phyloP scores from a whole-genome alignment of 2,329 filamentous ascomycete species.

The Thielaviopsis musarum region DNA sequence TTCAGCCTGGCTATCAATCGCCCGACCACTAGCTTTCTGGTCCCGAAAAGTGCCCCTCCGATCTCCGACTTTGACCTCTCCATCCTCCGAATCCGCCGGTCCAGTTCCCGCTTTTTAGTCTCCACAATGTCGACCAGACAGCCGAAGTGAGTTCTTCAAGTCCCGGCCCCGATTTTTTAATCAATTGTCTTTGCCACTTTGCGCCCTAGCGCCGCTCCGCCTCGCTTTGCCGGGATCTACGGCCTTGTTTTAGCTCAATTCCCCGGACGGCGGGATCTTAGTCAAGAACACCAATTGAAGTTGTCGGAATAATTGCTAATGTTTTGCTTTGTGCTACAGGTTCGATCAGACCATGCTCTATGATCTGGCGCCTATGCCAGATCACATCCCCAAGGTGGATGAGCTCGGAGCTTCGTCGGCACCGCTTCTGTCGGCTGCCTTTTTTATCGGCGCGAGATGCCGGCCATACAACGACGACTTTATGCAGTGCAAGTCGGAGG shows the following conservation, averaged over 20 bases:
- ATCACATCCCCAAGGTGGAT: conserved; percentile 78
- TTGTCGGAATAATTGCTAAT: conserved; percentile 14
- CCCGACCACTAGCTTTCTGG: neutral
- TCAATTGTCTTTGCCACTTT: no score
- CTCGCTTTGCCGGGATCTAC: conserved; percentile 13
- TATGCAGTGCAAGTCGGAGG: conserved; percentile 98
- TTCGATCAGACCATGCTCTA: conserved; percentile 89
- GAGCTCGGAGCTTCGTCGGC: conserved; percentile 90
- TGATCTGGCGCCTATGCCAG: conserved; percentile 90
- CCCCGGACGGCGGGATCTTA: no score
- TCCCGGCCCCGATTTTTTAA: neutral
- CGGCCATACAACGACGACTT: conserved; percentile 94
- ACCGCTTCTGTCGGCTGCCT: conserved; percentile 77
- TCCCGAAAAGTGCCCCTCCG: neutral
- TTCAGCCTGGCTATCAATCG: neutral
- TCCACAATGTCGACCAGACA: conserved; percentile 26
- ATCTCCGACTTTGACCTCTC: neutral
- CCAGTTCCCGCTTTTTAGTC: conserved; percentile 11
- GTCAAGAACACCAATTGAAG: no score
- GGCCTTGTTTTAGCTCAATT: neutral
- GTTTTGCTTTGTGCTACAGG: conserved; percentile 30
- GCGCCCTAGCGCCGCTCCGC: no score
- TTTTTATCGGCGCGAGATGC: conserved; percentile 95
- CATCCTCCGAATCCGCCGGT: neutral
- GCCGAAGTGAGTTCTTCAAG: conserved; percentile 22